phyloP scores from a whole-genome alignment of 208 protist genomes.

The Herpetomonas samuelpessoai region DNA sequence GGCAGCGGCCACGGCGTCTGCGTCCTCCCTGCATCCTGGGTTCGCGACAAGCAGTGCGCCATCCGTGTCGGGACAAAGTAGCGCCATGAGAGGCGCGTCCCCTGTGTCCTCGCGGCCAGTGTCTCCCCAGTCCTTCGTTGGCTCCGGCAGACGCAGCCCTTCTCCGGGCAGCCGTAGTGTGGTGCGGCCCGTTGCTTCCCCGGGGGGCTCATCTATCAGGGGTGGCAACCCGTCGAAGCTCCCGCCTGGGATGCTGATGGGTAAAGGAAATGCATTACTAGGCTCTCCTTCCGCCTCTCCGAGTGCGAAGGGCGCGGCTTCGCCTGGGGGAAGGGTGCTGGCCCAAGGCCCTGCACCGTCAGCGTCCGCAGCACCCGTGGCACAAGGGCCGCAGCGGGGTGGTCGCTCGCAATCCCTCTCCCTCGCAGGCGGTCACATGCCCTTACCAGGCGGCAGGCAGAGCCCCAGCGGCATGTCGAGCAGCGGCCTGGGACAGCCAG shows the following conservation, averaged over 20 bases:
- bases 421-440: no score
- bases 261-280: neutral
- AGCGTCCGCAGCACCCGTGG: no score
- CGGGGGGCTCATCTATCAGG: no score
- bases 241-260: no score
- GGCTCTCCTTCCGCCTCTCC: neutral
- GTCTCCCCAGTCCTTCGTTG: neutral
- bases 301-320: neutral
- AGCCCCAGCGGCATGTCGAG: no score
- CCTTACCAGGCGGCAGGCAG: no score
- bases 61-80: neutral
- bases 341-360: neutral
- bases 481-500: no score
- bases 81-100: neutral
- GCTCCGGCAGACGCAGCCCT: neutral
- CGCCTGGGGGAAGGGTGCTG: neutral
- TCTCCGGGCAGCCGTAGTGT: no score
- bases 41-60: neutral
- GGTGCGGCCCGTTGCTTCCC: neutral
- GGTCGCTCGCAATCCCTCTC: neutral
- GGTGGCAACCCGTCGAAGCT: no score
- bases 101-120: neutral
- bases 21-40: neutral
- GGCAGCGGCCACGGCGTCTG: no score
- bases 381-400: neutral